Conservation (phyloP, 441 rosid species). For the Rhodomyrtus psidioides region DNA sequence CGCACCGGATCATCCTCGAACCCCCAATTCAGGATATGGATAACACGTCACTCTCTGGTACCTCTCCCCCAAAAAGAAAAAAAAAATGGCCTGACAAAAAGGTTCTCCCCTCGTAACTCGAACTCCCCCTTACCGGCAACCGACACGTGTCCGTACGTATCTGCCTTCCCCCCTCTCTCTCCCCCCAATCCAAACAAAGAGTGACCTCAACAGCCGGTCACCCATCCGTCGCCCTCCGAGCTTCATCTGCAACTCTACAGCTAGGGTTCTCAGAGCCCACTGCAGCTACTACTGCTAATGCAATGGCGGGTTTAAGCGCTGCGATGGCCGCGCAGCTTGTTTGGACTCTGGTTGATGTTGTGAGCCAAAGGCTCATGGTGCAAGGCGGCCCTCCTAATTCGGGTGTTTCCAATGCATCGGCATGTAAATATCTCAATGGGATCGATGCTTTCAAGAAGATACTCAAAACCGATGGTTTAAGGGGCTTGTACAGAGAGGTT, state of each 20-base stretch:
- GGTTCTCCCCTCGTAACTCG: not conserved
- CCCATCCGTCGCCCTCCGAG: not conserved
- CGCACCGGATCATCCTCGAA: not conserved
- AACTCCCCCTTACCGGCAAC: not conserved
- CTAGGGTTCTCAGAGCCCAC: conserved; percentile 62
- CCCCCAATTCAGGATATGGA: not conserved
- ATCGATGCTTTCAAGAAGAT: conserved; percentile 71
- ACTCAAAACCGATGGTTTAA: conserved; percentile 45
- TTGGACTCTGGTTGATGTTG: conserved; percentile 85
- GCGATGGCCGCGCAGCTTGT: conserved; percentile 81
- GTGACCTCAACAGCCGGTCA: conserved; percentile 15
- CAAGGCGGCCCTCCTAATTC: conserved; percentile 28
- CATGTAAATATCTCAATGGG: conserved; percentile 58
- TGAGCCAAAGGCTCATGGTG: conserved; percentile 90
- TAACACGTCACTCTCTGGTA: conserved; percentile 3
- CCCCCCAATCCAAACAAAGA: not conserved
- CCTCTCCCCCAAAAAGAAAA: too few relatives aligned
- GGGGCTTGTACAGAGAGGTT: conserved; percentile 85
- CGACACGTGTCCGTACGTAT: conserved; percentile 23
- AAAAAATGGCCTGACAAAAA: fast-evolving
- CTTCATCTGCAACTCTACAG: conserved; percentile 14
- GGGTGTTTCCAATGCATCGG: conserved; percentile 7
- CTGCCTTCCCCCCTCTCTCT: not conserved
- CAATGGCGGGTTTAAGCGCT: conserved; percentile 64
- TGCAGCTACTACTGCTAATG: conserved; percentile 52